Percentiles rank a stretch among this genome's conserved stretches.
Conservation (phyloP, 23 red algal species). For the Gracilaria caudata region DNA sequence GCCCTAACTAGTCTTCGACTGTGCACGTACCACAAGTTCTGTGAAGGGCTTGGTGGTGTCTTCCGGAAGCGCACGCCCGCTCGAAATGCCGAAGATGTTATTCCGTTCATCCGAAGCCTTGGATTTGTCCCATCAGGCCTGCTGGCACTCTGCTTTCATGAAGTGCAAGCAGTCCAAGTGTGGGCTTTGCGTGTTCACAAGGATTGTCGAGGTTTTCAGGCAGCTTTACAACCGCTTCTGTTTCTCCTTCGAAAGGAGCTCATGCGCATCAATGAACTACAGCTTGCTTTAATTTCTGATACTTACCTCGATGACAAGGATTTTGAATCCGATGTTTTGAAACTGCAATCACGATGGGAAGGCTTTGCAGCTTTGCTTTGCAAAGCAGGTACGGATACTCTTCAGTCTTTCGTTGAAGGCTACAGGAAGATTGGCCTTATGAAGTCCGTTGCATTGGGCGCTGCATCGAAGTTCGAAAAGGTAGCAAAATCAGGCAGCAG, state of each 20-base stretch:
- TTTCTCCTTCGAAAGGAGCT: slow-evolving; percentile 21
- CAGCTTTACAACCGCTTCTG: neutral
- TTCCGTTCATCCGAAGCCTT: slow-evolving; percentile 33
- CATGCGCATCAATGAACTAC: neutral
- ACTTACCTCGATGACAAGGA: neutral
- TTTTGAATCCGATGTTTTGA: neutral
- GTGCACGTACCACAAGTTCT: slow-evolving; percentile 15
- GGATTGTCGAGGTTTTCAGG: neutral
- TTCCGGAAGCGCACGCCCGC: slow-evolving; percentile 30
- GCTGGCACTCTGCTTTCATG: slow-evolving; percentile 51
- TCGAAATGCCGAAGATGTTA: slow-evolving; percentile 30
- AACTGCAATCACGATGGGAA: slow-evolving; percentile 22
- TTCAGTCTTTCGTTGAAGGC: neutral
- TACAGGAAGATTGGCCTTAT: neutral
- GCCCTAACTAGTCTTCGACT: slow-evolving; percentile 29
- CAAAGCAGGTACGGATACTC: neutral
- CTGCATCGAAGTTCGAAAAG: slow-evolving; percentile 6
- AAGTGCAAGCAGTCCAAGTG: slow-evolving; percentile 4
- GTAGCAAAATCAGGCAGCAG: neutral
- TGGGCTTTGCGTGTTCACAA: slow-evolving; percentile 51
- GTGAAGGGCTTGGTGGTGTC: neutral
- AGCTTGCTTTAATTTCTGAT: neutral
- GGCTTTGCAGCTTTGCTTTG: neutral
- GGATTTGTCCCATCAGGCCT: slow-evolving; percentile 35
- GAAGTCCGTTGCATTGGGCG: neutral